Evolutionary conservation across 257 asterid genomes (phyloP).

Genomic region (Solanum sejunctum): DNA sequence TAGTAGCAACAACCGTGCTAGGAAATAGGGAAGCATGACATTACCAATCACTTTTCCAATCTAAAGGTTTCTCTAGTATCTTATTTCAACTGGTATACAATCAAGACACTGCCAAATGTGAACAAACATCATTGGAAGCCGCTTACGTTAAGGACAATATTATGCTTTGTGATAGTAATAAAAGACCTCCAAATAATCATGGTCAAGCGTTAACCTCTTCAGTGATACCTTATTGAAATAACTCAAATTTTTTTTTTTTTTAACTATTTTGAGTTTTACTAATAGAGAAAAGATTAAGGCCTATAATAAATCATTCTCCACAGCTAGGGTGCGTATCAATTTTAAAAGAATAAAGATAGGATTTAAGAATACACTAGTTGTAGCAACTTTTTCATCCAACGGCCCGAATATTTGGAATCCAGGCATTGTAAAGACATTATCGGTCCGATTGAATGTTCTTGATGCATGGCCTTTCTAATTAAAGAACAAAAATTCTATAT

Average conservation of each 20-base stretch:
- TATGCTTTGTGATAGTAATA: too few species aligned
- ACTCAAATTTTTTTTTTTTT: conserved; percentile 14
- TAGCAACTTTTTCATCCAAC: conserved; percentile 13
- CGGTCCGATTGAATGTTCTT: conserved; percentile 11
- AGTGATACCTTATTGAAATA: neutral
- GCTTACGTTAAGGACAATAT: too few species aligned
- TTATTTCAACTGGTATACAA: conserved; percentile 6
- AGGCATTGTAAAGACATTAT: neutral
- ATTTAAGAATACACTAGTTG: conserved; percentile 1
- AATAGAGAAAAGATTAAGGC: conserved; percentile 11
- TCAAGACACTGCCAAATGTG: neutral
- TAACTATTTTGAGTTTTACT: neutral
- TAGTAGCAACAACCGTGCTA: conserved; percentile 1
- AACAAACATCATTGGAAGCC: too few species aligned
- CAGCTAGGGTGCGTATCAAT: neutral
- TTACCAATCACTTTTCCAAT: conserved; percentile 14
- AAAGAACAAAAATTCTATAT: neutral
- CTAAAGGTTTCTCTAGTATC: neutral
- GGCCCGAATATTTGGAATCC: neutral
- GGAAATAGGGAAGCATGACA: conserved; percentile 7
- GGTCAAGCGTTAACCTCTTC: conserved; percentile 5
- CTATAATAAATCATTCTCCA: conserved; percentile 4
- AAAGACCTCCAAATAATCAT: neutral
- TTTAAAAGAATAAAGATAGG: conserved; percentile 16
- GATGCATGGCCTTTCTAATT: neutral